Percentiles rank a stretch among this genome's conserved stretches.
phyloP scores from a whole-genome alignment of 2,329 filamentous ascomycete genomes.

The Colletotrichum falcatum region DNA sequence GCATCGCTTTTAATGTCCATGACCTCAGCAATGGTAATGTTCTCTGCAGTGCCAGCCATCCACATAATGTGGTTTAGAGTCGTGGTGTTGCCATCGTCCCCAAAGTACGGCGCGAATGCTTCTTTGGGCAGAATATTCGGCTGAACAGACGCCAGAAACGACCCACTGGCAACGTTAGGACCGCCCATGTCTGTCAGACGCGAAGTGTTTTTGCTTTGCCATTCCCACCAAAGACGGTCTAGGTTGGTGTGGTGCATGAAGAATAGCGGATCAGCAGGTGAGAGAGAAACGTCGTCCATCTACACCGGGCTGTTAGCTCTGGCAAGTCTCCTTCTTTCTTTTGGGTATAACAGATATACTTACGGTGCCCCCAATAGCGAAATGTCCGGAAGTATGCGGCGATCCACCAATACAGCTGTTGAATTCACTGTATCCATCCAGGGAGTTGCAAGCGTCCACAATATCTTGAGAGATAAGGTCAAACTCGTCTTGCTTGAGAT shows the following conservation, averaged over 20 bases:
- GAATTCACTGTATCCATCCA: constrained; percentile 26
- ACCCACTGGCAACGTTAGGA: constrained; percentile 10
- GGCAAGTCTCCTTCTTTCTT: neutral
- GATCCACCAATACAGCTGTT: constrained; percentile 26
- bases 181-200: constrained; percentile 28
- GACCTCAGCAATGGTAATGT: constrained; percentile 45
- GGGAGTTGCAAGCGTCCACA: constrained; percentile 24
- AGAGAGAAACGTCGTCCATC: constrained; percentile 34
- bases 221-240: constrained; percentile 36
- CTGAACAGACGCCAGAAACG: neutral
- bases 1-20: constrained; percentile 46
- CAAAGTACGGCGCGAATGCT: constrained; percentile 21
- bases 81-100: constrained; percentile 41
- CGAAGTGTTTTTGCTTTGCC: constrained; percentile 31
- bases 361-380: constrained; percentile 32
- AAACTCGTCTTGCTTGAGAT: constrained; percentile 29
- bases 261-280: constrained; percentile 34
- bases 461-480: constrained; percentile 20
- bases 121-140: neutral
- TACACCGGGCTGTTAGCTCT: neutral
- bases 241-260: constrained; percentile 37
- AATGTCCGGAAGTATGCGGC: constrained; percentile 25
- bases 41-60: constrained; percentile 46
- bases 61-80: constrained; percentile 46
- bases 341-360: neutral